Percentiles rank a stretch among this genome's conserved stretches.
These are phyloP conservation scores for Trichosanthes cucumerina DNA, from an alignment of 306 rosid genomes.

Conservation along the genomic window DNA sequence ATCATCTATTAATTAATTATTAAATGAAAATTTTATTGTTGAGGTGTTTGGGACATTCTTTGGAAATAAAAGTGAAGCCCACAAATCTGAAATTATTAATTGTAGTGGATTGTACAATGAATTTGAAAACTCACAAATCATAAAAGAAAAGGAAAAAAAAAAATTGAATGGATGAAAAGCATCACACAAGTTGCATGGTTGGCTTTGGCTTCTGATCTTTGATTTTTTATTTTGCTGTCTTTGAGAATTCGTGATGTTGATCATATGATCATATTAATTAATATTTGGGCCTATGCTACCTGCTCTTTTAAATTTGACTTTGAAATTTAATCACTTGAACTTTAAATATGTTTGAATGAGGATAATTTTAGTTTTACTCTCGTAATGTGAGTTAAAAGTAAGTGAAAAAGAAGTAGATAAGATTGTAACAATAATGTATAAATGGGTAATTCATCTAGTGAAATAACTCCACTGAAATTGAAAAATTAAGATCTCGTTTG, in stretches of 20 bases:
- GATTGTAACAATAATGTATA: too few species aligned
- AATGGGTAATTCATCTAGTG: too few species aligned
- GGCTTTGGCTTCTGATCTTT: neutral
- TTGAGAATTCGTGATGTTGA: neutral
- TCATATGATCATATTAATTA: neutral
- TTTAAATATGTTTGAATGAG: too few species aligned
- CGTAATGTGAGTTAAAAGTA: too few species aligned
- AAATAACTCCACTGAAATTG: too few species aligned
- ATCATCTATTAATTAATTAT: too few species aligned
- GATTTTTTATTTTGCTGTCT: neutral
- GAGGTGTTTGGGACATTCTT: slow-evolving; percentile 6
- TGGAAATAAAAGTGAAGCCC: neutral
- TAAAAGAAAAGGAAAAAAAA: neutral
- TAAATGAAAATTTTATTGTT: neutral
- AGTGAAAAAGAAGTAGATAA: too few species aligned
- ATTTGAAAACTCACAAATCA: neutral
- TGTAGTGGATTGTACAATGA: neutral
- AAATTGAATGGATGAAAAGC: neutral
- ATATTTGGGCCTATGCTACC: neutral
- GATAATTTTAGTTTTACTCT: too few species aligned
- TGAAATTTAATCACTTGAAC: too few species aligned
- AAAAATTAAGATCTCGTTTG: too few species aligned
- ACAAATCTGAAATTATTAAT: neutral
- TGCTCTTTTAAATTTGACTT: neutral
- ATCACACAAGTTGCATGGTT: neutral